Percentiles rank a stretch among this genome's conserved stretches.
phyloP scores from a whole-genome alignment of 768 basidiomycete genomes.

The Crassisporium funariophilum region DNA sequence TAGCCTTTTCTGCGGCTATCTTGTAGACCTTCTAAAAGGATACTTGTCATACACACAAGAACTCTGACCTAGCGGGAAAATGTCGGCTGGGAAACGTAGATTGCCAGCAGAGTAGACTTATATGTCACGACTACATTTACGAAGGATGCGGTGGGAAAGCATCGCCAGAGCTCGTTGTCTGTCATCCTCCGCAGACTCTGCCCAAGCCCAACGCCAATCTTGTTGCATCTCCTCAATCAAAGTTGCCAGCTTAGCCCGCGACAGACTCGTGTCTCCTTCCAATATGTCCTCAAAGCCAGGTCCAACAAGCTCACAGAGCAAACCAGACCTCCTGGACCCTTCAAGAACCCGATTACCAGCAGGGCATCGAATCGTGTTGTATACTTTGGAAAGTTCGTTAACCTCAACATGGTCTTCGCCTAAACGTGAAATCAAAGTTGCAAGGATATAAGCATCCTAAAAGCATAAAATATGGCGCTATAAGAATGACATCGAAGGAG shows the following conservation, averaged over 20 bases:
- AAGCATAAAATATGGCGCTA: background rate
- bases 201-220: slow-evolving; percentile 31
- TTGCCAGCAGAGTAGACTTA: too few relatives aligned
- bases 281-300: slow-evolving; percentile 28
- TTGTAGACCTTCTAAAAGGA: too few relatives aligned
- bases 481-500: background rate
- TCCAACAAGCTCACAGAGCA: slow-evolving; percentile 19
- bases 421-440: slow-evolving; percentile 23
- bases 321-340: slow-evolving; percentile 22
- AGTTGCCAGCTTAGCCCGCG: slow-evolving; percentile 19
- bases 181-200: slow-evolving; percentile 26
- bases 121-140: background rate
- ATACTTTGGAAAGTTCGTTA: slow-evolving; percentile 28
- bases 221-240: slow-evolving; percentile 19
- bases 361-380: slow-evolving; percentile 27
- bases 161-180: slow-evolving; percentile 23
- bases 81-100: too few relatives aligned
- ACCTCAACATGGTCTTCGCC: slow-evolving; percentile 17
- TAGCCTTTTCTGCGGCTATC: too few relatives aligned
- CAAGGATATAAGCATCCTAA: slow-evolving; percentile 42
- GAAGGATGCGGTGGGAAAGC: slow-evolving; percentile 5
- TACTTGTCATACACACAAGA: too few relatives aligned
- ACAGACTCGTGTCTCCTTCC: slow-evolving; percentile 26
- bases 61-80: background rate
- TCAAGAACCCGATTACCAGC: slow-evolving; percentile 25